A percentile compares a stretch with the other conserved stretches of the same genome.
These are phyloP conservation scores for Lodderomyces jiufengensis DNA, from an alignment of 1,139 yeast genomes.

Conservation along the genomic window DNA sequence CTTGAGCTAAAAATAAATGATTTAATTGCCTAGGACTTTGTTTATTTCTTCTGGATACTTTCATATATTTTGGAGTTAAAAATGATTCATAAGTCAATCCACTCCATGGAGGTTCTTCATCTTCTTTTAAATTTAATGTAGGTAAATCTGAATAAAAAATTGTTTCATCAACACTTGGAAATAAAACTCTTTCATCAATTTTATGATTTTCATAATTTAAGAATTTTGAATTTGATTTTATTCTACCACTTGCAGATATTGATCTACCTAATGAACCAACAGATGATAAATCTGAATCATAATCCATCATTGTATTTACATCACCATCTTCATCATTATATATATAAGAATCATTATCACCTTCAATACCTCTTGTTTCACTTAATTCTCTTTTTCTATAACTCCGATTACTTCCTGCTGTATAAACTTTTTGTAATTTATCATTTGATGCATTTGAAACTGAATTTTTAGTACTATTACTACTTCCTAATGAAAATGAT, in stretches of 20 bases:
- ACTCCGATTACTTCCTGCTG: conserved; percentile 3
- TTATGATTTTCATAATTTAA: conserved; percentile 13
- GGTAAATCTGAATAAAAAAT: conserved; percentile 7
- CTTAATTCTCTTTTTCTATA: conserved; percentile 3
- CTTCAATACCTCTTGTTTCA: conserved; percentile 7
- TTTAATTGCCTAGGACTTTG: conserved; percentile 45
- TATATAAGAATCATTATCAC: conserved; percentile 12
- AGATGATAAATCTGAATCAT: conserved; percentile 11
- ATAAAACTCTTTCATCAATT: conserved; percentile 13
- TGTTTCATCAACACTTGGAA: conserved; percentile 6
- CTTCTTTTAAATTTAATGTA: conserved; percentile 5
- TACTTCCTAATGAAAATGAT: conserved; percentile 1
- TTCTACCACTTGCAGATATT: conserved; percentile 1
- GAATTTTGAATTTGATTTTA: conserved; percentile 3
- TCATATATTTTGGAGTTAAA: conserved; percentile 52
- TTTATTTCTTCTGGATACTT: conserved; percentile 42
- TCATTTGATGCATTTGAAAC: conserved; percentile 6
- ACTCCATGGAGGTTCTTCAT: conserved; percentile 25
- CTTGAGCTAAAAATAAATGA: conserved; percentile 77
- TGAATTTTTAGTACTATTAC: neutral
- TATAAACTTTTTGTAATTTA: conserved; percentile 2
- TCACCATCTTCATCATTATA: conserved; percentile 13
- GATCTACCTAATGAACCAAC: conserved; percentile 7
- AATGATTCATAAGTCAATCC: conserved; percentile 39
- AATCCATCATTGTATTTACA: conserved; percentile 7